Conservation (phyloP, 2,329 filamentous ascomycete genomes). For the Cladosporium sp. region DNA sequence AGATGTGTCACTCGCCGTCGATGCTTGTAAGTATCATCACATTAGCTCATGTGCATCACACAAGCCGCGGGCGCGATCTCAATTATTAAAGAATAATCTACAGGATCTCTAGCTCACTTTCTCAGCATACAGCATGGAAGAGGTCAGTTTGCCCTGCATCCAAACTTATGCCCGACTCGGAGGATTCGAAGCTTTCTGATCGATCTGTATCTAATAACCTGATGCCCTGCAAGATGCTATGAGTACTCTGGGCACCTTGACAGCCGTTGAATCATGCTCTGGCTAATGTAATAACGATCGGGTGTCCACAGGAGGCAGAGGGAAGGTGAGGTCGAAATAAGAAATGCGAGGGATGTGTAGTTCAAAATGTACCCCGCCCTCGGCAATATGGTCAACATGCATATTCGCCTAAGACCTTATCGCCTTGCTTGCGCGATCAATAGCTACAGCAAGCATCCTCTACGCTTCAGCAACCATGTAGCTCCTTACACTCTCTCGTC, state of each 20-base stretch:
- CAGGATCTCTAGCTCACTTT: not conserved
- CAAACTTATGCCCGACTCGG: not conserved
- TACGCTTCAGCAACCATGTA: not conserved
- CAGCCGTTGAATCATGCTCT: not conserved
- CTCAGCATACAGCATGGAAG: not conserved
- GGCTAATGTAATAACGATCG: too few relatives aligned
- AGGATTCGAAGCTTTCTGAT: too few relatives aligned
- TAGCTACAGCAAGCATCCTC: not conserved
- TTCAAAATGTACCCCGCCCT: not conserved
- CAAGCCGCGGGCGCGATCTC: not conserved
- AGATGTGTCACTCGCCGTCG: too few relatives aligned
- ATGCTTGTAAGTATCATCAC: not conserved
- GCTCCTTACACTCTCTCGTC: not conserved
- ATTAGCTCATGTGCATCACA: not conserved
- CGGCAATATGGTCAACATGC: not conserved
- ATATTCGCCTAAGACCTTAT: not conserved
- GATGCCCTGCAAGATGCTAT: not conserved
- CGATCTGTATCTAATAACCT: too few relatives aligned
- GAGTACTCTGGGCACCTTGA: not conserved
- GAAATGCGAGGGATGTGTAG: not conserved
- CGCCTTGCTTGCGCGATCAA: not conserved
- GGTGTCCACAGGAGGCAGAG: not conserved
- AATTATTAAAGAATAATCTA: not conserved
- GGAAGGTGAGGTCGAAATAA: not conserved
- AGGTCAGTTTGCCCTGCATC: not conserved